These are phyloP conservation scores for Fusarium verticillioides DNA, from an alignment of 2,329 filamentous ascomycete species.

Conservation along the genomic window DNA sequence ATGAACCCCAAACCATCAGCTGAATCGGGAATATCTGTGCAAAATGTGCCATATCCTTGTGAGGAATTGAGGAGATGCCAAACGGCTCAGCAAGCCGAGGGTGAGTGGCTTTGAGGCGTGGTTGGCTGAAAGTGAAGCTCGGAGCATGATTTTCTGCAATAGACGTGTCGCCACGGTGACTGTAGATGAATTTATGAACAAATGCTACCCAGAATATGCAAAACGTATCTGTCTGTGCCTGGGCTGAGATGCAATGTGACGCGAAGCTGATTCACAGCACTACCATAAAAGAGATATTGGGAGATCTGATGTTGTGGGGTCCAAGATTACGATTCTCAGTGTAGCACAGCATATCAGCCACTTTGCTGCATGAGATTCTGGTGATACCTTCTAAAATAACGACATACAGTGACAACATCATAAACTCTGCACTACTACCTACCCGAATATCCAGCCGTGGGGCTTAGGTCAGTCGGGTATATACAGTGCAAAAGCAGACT, in stretches of 20 bases:
- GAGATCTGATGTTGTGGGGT: slow-evolving; percentile 26
- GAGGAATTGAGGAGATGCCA: slow-evolving; percentile 29
- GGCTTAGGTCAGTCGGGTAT: not conserved
- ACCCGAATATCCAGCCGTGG: not conserved
- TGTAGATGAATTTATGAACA: not conserved
- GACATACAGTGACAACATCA: slow-evolving; percentile 5
- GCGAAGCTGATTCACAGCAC: slow-evolving; percentile 1
- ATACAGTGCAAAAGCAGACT: not conserved
- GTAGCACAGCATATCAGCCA: slow-evolving; percentile 17
- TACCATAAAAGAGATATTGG: slow-evolving; percentile 3
- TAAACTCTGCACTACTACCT: slow-evolving; percentile 1
- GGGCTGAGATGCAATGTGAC: slow-evolving; percentile 33
- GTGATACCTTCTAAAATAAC: slow-evolving; percentile 11
- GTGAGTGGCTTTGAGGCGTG: slow-evolving; percentile 28
- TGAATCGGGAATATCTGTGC: slow-evolving; percentile 33
- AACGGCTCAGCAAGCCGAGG: slow-evolving; percentile 24
- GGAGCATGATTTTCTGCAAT: not conserved
- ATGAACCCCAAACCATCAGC: slow-evolving; percentile 26
- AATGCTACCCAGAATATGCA: slow-evolving; percentile 15
- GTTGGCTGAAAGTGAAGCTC: slow-evolving; percentile 26
- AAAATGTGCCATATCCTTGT: slow-evolving; percentile 26
- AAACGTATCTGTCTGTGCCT: slow-evolving; percentile 20
- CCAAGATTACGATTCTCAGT: slow-evolving; percentile 9
- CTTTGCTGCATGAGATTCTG: not conserved
- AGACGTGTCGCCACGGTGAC: slow-evolving; percentile 4